phyloP scores from a whole-genome alignment of 2,329 filamentous ascomycete genomes.

The Chaetomium globosum region DNA sequence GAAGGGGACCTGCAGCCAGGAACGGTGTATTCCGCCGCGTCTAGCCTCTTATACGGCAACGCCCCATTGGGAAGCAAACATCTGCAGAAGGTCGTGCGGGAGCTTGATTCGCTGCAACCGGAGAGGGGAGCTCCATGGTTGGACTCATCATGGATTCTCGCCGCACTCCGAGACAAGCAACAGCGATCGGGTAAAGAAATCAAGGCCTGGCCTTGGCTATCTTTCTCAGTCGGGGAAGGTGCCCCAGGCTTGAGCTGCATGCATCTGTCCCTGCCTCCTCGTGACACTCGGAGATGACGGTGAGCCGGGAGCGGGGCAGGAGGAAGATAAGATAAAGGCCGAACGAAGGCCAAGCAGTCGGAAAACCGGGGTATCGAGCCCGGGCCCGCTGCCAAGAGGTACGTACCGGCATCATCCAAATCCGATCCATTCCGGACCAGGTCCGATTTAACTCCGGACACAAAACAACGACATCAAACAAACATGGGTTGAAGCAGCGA shows the following conservation, averaged over 20 bases:
- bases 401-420: not conserved
- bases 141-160: slow-evolving; percentile 14
- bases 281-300: slow-evolving; percentile 21
- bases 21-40: slow-evolving; percentile 7
- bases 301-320: slow-evolving; percentile 16
- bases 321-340: slow-evolving; percentile 14
- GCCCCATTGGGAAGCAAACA: slow-evolving; percentile 12
- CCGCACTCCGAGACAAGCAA: slow-evolving; percentile 21
- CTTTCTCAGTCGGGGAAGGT: slow-evolving; percentile 13
- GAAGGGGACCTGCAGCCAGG: slow-evolving; percentile 6
- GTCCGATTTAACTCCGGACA: not conserved
- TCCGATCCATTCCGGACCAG: not conserved
- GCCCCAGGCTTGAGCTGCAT: slow-evolving; percentile 5
- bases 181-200: slow-evolving; percentile 1
- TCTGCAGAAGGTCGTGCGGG: slow-evolving; percentile 25
- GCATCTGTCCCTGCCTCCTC: slow-evolving; percentile 20
- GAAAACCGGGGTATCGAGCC: not conserved
- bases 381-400: not conserved
- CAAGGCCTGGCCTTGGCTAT: slow-evolving; percentile 5
- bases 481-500: not conserved
- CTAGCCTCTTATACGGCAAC: slow-evolving; percentile 10
- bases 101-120: slow-evolving; percentile 27
- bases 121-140: slow-evolving; percentile 14
- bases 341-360: not conserved
- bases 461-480: not conserved